Base-by-base conservation (phyloP, 768 basidiomycete species). In the Leccinum aurantiacum region DNA sequence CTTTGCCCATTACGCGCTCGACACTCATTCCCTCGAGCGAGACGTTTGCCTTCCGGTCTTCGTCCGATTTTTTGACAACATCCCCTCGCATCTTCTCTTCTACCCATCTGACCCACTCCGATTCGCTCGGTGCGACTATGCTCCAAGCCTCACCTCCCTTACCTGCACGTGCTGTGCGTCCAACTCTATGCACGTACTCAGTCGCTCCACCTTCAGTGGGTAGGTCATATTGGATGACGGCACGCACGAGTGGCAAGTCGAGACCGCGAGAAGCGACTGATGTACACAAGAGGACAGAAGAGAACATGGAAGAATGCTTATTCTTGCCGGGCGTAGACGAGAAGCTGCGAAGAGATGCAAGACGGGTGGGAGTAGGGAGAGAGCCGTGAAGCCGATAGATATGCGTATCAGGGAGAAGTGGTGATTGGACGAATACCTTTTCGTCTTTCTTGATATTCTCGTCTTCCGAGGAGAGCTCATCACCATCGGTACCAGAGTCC, bases 191-290 rank as follows among this genome's bases (percentile, higher is more conserved):
- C 10, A 99, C 87, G 67, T 99, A 98, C 71, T 99, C 97, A 11
- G 90, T 97, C 27, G 88, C 88, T 10, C 97, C 96, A 17, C 95
- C 92, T 78, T 99, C 97, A 0, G 97, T 98, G 1, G 97, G 96
- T 22, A 98, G 84, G 71, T 99, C 97, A 69, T 97, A 97, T 70
- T 99, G 97, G 33, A 98, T 77, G 61, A 99, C 95, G 3, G 93
- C 91, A 37, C 90, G 88, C 7, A 98, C 95, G n/a, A 91, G 82
- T 6, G 95, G 95, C 27, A 99, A 79, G 76, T 98, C 96, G 25
- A 99, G 83, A 70, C 97, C 97, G 70, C 97, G 93, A n/a, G 97
- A 95, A 3, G 97, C 97, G 54, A 99, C 95, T 9, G 94, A 96
- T 1, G 97, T 99, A 72, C 95, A 98, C 49, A 98, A 81, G 4